Conservation (phyloP, 2,329 filamentous ascomycete species). For the Trichoderma sp. region DNA sequence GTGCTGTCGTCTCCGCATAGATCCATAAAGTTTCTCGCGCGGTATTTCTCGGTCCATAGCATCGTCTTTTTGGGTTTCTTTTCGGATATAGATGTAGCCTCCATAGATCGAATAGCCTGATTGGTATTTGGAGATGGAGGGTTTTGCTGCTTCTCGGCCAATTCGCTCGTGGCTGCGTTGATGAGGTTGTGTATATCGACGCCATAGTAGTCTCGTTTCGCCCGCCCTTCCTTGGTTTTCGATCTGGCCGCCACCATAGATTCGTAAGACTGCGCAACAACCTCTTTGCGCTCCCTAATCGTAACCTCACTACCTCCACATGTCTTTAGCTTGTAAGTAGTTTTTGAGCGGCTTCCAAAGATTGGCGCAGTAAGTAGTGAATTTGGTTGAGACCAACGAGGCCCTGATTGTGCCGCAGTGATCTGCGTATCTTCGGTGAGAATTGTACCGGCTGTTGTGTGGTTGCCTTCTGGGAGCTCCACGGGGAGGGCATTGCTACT, state of each 20-base stretch:
- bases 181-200: constrained; percentile 86
- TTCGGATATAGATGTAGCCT: constrained; percentile 28
- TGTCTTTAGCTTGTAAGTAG: constrained; percentile 46
- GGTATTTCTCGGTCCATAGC: constrained; percentile 97
- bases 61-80: constrained; percentile 52
- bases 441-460: neutral
- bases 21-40: constrained; percentile 86
- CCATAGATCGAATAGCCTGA: constrained; percentile 43
- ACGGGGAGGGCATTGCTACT: neutral
- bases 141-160: constrained; percentile 37
- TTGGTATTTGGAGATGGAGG: constrained; percentile 21
- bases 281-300: constrained; percentile 52
- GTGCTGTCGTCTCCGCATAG: constrained; percentile 92
- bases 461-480: neutral
- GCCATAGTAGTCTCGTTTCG: constrained; percentile 80
- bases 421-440: neutral
- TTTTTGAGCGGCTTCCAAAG: constrained; percentile 27
- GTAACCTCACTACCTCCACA: constrained; percentile 56
- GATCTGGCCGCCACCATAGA: constrained; percentile 66
- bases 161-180: constrained; percentile 64
- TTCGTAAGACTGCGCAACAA: constrained; percentile 56
- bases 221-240: constrained; percentile 62
- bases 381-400: constrained; percentile 24
- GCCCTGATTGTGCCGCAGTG: neutral
- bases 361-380: constrained; percentile 31